These are phyloP conservation scores for Casuarina cunninghamiana DNA, from an alignment of 306 rosid genomes.

Conservation along the genomic window DNA sequence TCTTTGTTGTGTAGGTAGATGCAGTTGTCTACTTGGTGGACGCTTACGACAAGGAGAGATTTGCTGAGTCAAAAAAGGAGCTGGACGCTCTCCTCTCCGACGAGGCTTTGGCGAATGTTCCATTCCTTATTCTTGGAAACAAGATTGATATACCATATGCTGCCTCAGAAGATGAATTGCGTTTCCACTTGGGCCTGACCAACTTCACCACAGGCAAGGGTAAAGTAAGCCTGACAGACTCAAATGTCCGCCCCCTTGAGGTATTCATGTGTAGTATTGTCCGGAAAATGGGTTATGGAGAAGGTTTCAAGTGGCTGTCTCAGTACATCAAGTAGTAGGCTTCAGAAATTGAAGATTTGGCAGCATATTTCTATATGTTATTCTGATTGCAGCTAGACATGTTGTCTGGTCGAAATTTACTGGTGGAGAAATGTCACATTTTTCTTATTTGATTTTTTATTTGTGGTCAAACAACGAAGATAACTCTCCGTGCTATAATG, in stretches of 20 bases:
- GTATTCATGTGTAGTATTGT: slow-evolving; percentile 95
- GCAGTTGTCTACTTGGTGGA: slow-evolving; percentile 83
- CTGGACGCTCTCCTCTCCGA: slow-evolving; percentile 81
- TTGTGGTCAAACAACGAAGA: slow-evolving; percentile 11
- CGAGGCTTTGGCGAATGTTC: slow-evolving; percentile 68
- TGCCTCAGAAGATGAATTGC: slow-evolving; percentile 82
- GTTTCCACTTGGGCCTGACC: slow-evolving; percentile 66
- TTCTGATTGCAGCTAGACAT: slow-evolving; percentile 26
- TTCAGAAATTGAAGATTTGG: slow-evolving; percentile 30
- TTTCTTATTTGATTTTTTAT: neutral
- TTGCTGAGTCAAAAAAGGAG: slow-evolving; percentile 78
- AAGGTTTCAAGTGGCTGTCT: slow-evolving; percentile 90
- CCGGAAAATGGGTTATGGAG: slow-evolving; percentile 92
- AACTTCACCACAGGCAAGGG: slow-evolving; percentile 95
- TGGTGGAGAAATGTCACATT: slow-evolving; percentile 10
- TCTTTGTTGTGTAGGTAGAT: slow-evolving; percentile 59
- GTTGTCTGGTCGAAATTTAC: slow-evolving; percentile 24
- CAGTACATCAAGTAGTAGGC: slow-evolving; percentile 71
- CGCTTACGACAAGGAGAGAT: slow-evolving; percentile 80
- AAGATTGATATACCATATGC: slow-evolving; percentile 84
- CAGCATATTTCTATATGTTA: slow-evolving; percentile 29
- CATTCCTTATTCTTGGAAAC: slow-evolving; percentile 84
- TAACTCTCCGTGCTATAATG: neutral
- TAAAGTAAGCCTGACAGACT: slow-evolving; percentile 65
- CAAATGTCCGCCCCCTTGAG: slow-evolving; percentile 78